Base-by-base conservation (phyloP, 2,329 filamentous ascomycete genomes). In the Paramyrothecium roridum region DNA sequence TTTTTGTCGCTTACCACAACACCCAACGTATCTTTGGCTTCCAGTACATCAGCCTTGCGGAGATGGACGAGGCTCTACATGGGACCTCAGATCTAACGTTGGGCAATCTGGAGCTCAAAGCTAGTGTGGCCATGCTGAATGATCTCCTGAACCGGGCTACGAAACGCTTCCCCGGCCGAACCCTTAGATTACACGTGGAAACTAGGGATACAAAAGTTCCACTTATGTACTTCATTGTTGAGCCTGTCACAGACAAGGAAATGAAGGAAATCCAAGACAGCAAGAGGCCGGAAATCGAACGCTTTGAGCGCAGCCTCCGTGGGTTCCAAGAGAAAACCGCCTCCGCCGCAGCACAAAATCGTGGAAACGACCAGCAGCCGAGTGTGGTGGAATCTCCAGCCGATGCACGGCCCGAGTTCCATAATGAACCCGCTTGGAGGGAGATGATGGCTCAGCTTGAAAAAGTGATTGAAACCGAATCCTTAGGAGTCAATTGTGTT, bases 1-100 rank as follows among this genome's bases (percentile, higher is more conserved):
- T 98, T 51, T 99, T 98, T 67, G 90, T 98, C 21, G 95, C 95
- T 2, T 99, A 87, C 69, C 95, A 99, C 77, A 99, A 99, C 69
- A 90, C 92, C 2, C 82, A 93, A 72, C 89, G 93, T 54, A 96
- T 99, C 51, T 99, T 99, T 68, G 95, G 95, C 7, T 99, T 99
- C 71, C 95, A 99, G 72, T 99, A 99, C 69, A 82, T 99, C 57
- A 87, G 86, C 56, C 74, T 98, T 16, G 70, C 83, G 3, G 95
- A 99, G 67, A 92, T 99, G 88, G 95, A 99, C 69, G 69, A 80
- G n/a, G 83, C 91, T 1, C 73, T 99, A n/a, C 96, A 99, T 68
- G 92, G 91, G 21, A 88, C 91, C 52, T 65, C 70, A 0, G 79
- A 92, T 64, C 78, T 78, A 1, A 68, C 65, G 19, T 73, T 96